Evolutionary conservation across 495 filamentous ascomycete genomes (phyloP), one percentile per base, ranked within the genome.

Genomic region (Penicillium arizonense): DNA sequence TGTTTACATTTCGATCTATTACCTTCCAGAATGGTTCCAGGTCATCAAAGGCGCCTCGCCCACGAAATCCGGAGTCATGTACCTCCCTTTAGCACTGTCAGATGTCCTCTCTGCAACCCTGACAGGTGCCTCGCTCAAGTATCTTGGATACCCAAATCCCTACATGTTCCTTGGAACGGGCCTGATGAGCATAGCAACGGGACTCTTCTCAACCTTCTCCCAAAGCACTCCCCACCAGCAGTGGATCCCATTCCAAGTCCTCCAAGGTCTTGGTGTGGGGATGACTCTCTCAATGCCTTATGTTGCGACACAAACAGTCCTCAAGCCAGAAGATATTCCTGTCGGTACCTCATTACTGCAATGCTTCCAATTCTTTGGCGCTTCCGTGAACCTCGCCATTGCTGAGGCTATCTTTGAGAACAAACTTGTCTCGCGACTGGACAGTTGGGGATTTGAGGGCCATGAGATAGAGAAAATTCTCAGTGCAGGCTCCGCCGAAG

Each of bases 21-120:
- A 65, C 47, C 50, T 76, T 6, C 65, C 72, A 0, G 63, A 69
- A 39, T 76, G 63, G 59, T 72, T 76, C 24, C 74, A 75, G 32
- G 55, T 68, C 2, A 64, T 74, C 11, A 64, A 61, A 47, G 56
- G 52, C 5, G 62, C 49, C 1, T 57, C 59, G 8, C 61, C 69
- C 12, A 57, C 63, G 0, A 58, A 62, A 23, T 63, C 57, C 34
- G 69, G 69, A 24, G 26, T 62, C 4, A 59, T 59, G 50, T 43
- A 55, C 9, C 56, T 65, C 3, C 59, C 62, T 3, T 39, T 52
- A 9, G 43, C 43, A 6, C n/a, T 57, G 14, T 47, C 52, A 50
- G 38, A 55, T 38, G 34, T 52, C 12, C 34, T 52, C 26, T 30
- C 38, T 18, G 40, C 52, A 3, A 42, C 30, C 1, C 10, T 49